Evolutionary conservation across 257 asterid genomes (phyloP), one percentile per base, ranked within the genome.

Genomic region (Cynanchum wilfordii): DNA sequence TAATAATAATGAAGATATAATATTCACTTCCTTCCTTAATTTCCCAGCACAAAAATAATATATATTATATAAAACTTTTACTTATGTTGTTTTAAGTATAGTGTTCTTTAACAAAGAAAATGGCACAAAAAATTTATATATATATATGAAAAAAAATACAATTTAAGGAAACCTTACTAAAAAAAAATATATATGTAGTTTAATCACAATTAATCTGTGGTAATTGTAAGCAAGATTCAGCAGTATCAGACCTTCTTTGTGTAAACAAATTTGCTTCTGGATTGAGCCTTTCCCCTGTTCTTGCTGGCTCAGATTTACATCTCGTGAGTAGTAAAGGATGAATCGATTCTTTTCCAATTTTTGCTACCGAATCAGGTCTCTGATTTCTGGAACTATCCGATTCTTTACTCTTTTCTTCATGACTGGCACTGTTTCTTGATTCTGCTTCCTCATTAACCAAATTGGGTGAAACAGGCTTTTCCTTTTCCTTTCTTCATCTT

Each of bases 301-400:
- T 84, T 52, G 96, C 93, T 27, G 97, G 97, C 73, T 87, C 97
- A 60, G 98, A 93, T 88, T 87, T 93, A 77, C 97, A 88, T 52
- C 97, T 87, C 13, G 89, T 91, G 0, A 93, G 94, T 42, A 87
- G 42, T 74, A 87, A 72, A 0, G 98, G 97, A 73, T 90, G 93
- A 75, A 82, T 76, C 54, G 68, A 80, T 10, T 69, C 79, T 5
- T 58, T 58, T 0, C 73, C 79, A 25, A 62, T 60, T 29, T n/a
- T 73, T 69, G 69, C 74, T 73, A 84, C 79, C 54, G 55, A 45
- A 42, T 80, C 87, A 29, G 69, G 30, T 54, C 16, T 65, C 10
- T 29, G 60, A 1, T 68, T 68, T 27, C 56, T 66, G 54, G 64
- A 74, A 22, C 69, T 49, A 19, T 59, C 79, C 71, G 59, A 47